A percentile compares a stretch with the other conserved stretches of the same genome.
phyloP scores from a whole-genome alignment of 768 basidiomycete genomes.

The Kwoniella sp. region DNA sequence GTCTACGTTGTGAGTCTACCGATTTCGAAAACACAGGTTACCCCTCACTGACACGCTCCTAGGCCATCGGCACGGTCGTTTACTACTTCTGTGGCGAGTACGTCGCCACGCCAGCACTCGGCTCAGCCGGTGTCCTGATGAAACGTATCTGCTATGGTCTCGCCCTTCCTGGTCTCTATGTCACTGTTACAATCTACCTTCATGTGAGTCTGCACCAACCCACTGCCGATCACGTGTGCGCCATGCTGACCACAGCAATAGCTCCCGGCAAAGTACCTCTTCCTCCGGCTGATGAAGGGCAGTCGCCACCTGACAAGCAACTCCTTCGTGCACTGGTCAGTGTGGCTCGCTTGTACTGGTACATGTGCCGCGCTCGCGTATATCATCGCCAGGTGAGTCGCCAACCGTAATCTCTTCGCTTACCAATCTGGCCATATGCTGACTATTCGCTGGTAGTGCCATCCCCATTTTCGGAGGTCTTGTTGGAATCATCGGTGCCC shows the following conservation, averaged over 20 bases:
- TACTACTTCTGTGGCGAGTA: constrained; percentile 50
- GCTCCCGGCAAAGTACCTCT: constrained; percentile 30
- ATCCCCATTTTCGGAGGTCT: constrained; percentile 49
- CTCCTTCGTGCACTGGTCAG: constrained; percentile 33
- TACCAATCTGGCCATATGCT: neutral
- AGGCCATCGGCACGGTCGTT: constrained; percentile 41
- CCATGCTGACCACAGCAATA: neutral
- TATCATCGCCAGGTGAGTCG: constrained; percentile 16
- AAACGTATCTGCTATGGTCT: constrained; percentile 48
- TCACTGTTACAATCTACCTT: constrained; percentile 35
- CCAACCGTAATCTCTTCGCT: neutral
- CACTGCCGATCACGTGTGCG: neutral
- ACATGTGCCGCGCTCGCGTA: constrained; percentile 8
- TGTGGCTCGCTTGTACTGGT: constrained; percentile 31
- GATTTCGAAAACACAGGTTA: neutral
- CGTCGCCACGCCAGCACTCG: constrained; percentile 55
- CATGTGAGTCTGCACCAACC: constrained; percentile 26
- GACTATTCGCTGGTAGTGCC: constrained; percentile 33
- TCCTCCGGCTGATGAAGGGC: constrained; percentile 42
- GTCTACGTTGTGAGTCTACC: constrained; percentile 34
- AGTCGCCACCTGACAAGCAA: constrained; percentile 33
- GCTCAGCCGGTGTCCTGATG: constrained; percentile 50
- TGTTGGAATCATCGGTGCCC: constrained; percentile 38
- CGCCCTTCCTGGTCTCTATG: constrained; percentile 38
- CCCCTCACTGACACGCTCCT: neutral